Evolutionary conservation across 371 early-diverging fungal species (phyloP), one percentile per base, ranked within the genome.

Genomic region (Mortierella sp.): DNA sequence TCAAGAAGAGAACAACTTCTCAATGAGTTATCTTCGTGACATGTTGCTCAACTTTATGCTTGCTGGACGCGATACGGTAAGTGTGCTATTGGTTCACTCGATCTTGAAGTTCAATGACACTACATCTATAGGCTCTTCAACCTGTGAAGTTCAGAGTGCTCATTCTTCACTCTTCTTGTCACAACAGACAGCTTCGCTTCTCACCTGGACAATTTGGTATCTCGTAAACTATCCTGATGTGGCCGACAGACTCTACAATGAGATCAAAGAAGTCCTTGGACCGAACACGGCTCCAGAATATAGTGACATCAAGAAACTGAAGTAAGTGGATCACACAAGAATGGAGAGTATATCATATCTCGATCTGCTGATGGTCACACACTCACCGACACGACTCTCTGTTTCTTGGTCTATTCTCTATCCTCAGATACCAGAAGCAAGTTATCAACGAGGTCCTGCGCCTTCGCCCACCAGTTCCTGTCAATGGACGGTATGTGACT

Each of bases 61-160:
- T 16, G 79, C 79, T 15, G 79, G 79, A 51, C 72, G 79, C 45
- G 79, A 77, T 26, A 77, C 79, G 62, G 79, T 77, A 72, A 21
- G 64, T 57, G 23, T 11, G 28, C n/a, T n/a, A n/a, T n/a, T n/a
- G n/a, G n/a, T n/a, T n/a, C n/a, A n/a, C n/a, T 9, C 46, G 16
- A 12, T 50, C 7, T 4, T 50, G 50, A 14, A 7, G 16, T 21
- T 50, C 50, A n/a, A 14, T 50, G 50, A 2, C 16, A 21, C 50
- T 21, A 50, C 14, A 4, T 50, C 4, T 50, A 16, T 50, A 16
- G 4, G 4, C 14, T 14, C 14, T 50, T 7, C 16, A 16, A 16
- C 21, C 21, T 51, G 51, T 51, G n/a, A n/a, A n/a, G n/a, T n/a
- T n/a, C 26, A 26, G 12, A 23, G 18, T 26, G 9, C 23, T 12